These are phyloP conservation scores for Deinandra increscens DNA, from an alignment of 129 eudicot genomes.

Conservation along the genomic window DNA sequence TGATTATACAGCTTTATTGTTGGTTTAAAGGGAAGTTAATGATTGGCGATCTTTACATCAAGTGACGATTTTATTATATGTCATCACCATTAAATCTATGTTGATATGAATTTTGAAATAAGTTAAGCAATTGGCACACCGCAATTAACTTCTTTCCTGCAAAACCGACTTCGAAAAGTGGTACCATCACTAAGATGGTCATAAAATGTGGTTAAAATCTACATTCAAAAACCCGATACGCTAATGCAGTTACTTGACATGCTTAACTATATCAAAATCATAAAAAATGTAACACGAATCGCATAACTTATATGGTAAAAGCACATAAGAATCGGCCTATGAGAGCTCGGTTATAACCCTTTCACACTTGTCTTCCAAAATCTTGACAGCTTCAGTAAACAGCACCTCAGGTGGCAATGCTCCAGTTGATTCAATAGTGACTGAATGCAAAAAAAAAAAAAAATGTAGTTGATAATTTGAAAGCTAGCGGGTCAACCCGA, in stretches of 20 bases:
- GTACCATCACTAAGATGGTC: neutral
- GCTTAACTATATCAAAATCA: conserved; percentile 4
- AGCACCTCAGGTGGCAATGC: conserved; percentile 80
- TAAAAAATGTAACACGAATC: conserved; percentile 11
- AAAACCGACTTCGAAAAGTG: neutral
- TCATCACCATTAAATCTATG: neutral
- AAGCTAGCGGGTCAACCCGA: neutral
- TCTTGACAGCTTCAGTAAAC: conserved; percentile 89
- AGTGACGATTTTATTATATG: neutral
- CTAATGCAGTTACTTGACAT: neutral
- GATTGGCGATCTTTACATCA: neutral
- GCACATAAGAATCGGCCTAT: conserved; percentile 19
- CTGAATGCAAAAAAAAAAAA: conserved; percentile 28
- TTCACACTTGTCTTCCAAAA: conserved; percentile 83
- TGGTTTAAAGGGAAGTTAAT: conserved; percentile 7
- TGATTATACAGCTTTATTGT: conserved; percentile 11
- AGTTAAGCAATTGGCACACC: neutral
- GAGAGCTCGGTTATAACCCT: conserved; percentile 84
- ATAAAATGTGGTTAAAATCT: neutral
- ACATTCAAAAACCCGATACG: neutral
- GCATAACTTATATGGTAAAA: neutral
- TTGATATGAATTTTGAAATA: neutral
- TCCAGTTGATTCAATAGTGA: conserved; percentile 87
- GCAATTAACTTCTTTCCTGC: neutral
- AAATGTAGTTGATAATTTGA: neutral